Evolutionary conservation across 176 grass and related monocot genomes (phyloP).

Genomic region (Poa annua): DNA sequence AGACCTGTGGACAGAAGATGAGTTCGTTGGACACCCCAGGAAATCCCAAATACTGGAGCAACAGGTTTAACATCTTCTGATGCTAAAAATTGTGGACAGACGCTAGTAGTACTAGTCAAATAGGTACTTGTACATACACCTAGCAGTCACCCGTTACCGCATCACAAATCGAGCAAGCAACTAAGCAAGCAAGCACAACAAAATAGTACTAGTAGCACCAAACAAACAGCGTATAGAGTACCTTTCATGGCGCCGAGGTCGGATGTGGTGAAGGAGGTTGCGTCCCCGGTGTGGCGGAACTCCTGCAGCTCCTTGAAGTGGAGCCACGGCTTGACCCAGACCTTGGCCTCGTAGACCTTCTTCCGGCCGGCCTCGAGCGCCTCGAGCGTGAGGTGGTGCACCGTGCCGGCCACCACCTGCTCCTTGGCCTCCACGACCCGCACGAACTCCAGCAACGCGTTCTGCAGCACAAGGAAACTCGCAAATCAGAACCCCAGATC

Average conservation of each 20-base stretch:
- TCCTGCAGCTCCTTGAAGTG: constrained; percentile 93
- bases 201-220: not conserved
- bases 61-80: no score
- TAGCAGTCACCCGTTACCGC: not conserved
- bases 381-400: constrained; percentile 90
- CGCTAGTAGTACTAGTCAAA: not conserved
- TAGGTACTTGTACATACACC: constrained; percentile 9
- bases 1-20: not conserved
- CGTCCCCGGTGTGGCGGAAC: constrained; percentile 55
- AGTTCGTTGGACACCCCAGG: not conserved
- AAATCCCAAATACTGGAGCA: not conserved
- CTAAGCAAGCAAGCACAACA: not conserved
- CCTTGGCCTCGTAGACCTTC: constrained; percentile 94
- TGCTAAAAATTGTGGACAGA: not conserved
- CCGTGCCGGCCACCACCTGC: constrained; percentile 82
- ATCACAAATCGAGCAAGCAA: constrained; percentile 1
- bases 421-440: constrained; percentile 90
- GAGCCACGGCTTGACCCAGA: constrained; percentile 95
- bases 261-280: constrained; percentile 49
- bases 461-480: constrained; percentile 43
- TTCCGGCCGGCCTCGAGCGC: constrained; percentile 72
- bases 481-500: constrained; percentile 20
- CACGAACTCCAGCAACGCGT: constrained; percentile 78
- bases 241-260: constrained; percentile 68
- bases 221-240: not conserved